These are phyloP conservation scores for Cylindrotheca closterium DNA, from an alignment of 108 stramenopile species.

Conservation along the genomic window DNA sequence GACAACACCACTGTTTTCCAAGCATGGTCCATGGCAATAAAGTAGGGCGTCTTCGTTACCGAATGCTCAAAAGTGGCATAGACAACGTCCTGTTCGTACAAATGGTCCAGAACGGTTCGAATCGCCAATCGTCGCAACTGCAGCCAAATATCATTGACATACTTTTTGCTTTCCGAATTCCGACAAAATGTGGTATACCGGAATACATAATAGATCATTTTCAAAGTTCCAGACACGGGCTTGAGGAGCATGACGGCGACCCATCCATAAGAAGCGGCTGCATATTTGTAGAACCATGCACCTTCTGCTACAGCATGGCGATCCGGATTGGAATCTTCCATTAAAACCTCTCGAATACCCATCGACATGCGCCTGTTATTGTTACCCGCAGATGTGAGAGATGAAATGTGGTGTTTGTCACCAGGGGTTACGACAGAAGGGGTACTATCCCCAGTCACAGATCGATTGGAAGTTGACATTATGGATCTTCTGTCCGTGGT, in stretches of 20 bases:
- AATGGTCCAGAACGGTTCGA: neutral
- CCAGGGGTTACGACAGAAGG: neutral
- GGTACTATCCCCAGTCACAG: neutral
- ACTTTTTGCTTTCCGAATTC: neutral
- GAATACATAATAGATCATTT: conserved; percentile 4
- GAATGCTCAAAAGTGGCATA: conserved; percentile 75
- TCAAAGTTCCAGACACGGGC: conserved; percentile 47
- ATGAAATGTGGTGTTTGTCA: too few species aligned
- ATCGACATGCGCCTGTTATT: too few species aligned
- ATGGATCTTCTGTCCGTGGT: neutral
- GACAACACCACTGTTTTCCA: conserved; percentile 86
- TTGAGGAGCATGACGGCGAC: conserved; percentile 58
- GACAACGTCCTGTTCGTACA: conserved; percentile 52
- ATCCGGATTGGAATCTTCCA: conserved; percentile 29
- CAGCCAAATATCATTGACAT: neutral
- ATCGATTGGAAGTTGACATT: neutral
- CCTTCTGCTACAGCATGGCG: conserved; percentile 56
- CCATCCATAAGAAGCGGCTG: conserved; percentile 73
- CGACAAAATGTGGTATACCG: conserved; percentile 9
- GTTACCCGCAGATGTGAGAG: too few species aligned
- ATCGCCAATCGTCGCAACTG: neutral
- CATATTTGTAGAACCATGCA: conserved; percentile 61
- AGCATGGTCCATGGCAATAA: conserved; percentile 81
- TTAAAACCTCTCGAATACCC: neutral
- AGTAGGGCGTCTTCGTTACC: conserved; percentile 74